phyloP scores from a whole-genome alignment of 2,329 filamentous ascomycete species.

The Chrysosporium keratinophilum region DNA sequence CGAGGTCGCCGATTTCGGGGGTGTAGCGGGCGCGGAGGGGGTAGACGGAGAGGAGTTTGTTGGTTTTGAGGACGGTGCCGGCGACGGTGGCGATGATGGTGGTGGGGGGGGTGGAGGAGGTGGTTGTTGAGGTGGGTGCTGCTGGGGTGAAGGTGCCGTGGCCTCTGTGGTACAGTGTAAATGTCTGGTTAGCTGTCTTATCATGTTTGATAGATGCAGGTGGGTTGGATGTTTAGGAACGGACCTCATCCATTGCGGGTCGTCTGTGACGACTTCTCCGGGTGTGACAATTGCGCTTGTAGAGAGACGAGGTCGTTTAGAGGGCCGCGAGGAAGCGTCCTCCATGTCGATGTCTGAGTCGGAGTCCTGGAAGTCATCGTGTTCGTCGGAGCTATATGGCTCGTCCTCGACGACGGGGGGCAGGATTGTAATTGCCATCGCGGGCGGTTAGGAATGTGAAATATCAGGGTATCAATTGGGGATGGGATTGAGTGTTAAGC shows the following conservation, averaged over 20 bases:
- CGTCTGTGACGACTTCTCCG: constrained; percentile 71
- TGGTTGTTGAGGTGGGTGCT: constrained; percentile 35
- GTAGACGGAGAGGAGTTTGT: constrained; percentile 87
- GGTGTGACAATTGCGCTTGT: constrained; percentile 60
- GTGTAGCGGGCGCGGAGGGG: constrained; percentile 87
- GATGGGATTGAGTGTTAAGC: too few relatives aligned
- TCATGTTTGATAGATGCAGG: background rate
- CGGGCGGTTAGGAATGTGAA: background rate
- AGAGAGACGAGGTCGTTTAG: constrained; percentile 26
- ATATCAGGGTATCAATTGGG: background rate
- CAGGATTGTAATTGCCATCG: constrained; percentile 47
- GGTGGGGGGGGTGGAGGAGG: constrained; percentile 38
- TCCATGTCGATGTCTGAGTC: constrained; percentile 40
- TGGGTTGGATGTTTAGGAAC: background rate
- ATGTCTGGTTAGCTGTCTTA: background rate
- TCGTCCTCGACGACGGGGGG: constrained; percentile 33
- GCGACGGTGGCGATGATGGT: constrained; percentile 83
- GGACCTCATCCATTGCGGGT: constrained; percentile 86
- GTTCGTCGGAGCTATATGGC: constrained; percentile 21
- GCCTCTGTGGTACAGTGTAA: constrained; percentile 47
- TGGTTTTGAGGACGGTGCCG: constrained; percentile 82
- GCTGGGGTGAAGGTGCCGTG: constrained; percentile 77
- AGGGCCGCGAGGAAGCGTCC: constrained; percentile 27
- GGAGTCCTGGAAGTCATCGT: constrained; percentile 30
- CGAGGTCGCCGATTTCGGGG: constrained; percentile 90